Evolutionary conservation across 805 yeast species (phyloP).

Genomic region (Schwanniomyces pseudopolymorphus): DNA sequence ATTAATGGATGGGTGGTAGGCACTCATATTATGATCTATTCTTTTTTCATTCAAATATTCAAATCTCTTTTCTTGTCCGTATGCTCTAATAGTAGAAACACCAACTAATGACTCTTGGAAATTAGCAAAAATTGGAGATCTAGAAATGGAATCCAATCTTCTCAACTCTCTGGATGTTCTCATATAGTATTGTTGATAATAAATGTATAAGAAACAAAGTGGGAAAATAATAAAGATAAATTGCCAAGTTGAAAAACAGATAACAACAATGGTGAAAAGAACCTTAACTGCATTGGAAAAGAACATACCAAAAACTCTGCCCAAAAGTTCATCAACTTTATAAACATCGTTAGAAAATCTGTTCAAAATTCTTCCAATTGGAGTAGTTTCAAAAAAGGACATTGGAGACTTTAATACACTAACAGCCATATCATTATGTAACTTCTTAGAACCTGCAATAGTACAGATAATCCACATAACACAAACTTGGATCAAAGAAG

Average conservation of each 20-base stretch:
- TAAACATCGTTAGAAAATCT: slow-evolving; percentile 90
- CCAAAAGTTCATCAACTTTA: slow-evolving; percentile 77
- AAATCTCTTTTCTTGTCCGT: slow-evolving; percentile 64
- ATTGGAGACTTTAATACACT: slow-evolving; percentile 84
- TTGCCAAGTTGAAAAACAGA: slow-evolving; percentile 85
- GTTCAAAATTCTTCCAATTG: slow-evolving; percentile 87
- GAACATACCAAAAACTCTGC: slow-evolving; percentile 70
- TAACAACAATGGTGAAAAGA: slow-evolving; percentile 74
- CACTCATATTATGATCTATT: slow-evolving; percentile 85
- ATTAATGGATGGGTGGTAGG: slow-evolving; percentile 86
- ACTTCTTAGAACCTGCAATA: slow-evolving; percentile 72
- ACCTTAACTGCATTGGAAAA: slow-evolving; percentile 62
- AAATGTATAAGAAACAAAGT: slow-evolving; percentile 59
- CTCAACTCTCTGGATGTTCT: slow-evolving; percentile 79
- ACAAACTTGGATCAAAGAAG: slow-evolving; percentile 63
- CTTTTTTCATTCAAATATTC: slow-evolving; percentile 61
- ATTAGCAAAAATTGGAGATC: slow-evolving; percentile 80
- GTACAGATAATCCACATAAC: slow-evolving; percentile 80
- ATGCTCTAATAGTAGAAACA: slow-evolving; percentile 73
- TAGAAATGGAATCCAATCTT: slow-evolving; percentile 76
- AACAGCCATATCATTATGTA: slow-evolving; percentile 74
- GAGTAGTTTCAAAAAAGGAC: slow-evolving; percentile 95
- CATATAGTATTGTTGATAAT: slow-evolving; percentile 75
- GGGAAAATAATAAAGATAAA: slow-evolving; percentile 74
- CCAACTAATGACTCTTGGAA: slow-evolving; percentile 82